Conservation (phyloP, 345 rosid genomes). For the Bretschneidera sinensis region DNA sequence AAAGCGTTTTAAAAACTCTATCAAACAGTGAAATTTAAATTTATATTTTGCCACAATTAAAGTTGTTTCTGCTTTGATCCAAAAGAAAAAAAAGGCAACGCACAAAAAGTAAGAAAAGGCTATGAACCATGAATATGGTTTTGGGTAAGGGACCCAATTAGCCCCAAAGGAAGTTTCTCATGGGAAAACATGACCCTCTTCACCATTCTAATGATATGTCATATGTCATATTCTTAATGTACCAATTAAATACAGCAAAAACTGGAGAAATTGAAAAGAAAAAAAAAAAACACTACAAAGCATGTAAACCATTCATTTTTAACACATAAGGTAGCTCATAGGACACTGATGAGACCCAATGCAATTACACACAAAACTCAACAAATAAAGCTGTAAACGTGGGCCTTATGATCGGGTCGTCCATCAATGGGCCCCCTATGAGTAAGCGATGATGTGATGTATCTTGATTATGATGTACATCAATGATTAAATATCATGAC, state of each 20-base stretch:
- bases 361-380: constrained; percentile 20
- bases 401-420: constrained; percentile 29
- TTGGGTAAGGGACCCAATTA: constrained; percentile 4
- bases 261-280: too few species aligned
- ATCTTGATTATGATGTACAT: constrained; percentile 8
- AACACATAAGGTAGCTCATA: not conserved
- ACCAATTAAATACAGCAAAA: too few species aligned
- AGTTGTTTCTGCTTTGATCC: too few species aligned
- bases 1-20: too few species aligned
- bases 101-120: too few species aligned
- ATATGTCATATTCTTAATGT: too few species aligned
- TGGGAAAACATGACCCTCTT: too few species aligned
- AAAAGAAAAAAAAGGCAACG: too few species aligned
- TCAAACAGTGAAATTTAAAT: too few species aligned
- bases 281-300: too few species aligned
- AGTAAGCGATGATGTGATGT: constrained; percentile 17
- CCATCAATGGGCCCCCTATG: constrained; percentile 16
- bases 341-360: constrained; percentile 20
- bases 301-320: constrained; percentile 11
- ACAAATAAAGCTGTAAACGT: constrained; percentile 29
- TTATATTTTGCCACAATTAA: too few species aligned
- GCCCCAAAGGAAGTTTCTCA: not conserved
- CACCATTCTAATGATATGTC: constrained; percentile 25
- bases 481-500: constrained; percentile 27
- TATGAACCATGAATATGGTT: too few species aligned